These are phyloP conservation scores for Aquanectria penicillioides DNA, from an alignment of 2,329 filamentous ascomycete genomes.

Conservation along the genomic window DNA sequence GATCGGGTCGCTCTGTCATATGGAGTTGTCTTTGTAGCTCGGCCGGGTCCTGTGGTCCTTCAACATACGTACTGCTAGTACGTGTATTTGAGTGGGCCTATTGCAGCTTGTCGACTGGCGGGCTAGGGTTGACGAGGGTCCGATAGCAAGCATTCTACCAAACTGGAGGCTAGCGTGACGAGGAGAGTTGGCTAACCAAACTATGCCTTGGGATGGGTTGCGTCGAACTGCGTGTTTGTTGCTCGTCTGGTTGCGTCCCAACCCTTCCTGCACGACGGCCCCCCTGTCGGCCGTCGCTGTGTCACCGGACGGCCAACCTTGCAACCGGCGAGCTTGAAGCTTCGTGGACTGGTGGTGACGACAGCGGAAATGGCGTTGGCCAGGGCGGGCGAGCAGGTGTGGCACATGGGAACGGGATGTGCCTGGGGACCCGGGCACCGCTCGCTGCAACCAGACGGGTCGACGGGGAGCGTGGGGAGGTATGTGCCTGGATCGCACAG, in stretches of 20 bases:
- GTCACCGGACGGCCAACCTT: background rate
- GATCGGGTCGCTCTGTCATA: slow-evolving; percentile 23
- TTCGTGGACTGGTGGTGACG: slow-evolving; percentile 33
- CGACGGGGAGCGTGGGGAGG: slow-evolving; percentile 23
- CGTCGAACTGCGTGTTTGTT: background rate
- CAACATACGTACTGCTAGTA: slow-evolving; percentile 5
- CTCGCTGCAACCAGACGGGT: slow-evolving; percentile 27
- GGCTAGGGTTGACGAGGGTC: slow-evolving; percentile 16
- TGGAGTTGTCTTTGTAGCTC: slow-evolving; percentile 27
- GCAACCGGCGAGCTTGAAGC: slow-evolving; percentile 4
- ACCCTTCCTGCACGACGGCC: slow-evolving; percentile 3
- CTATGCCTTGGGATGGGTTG: background rate
- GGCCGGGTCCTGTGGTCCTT: slow-evolving; percentile 19
- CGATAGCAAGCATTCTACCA: slow-evolving; percentile 1
- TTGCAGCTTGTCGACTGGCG: slow-evolving; percentile 19
- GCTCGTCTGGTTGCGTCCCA: background rate
- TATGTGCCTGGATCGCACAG: slow-evolving; percentile 5
- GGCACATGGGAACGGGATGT: slow-evolving; percentile 15
- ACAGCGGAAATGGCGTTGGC: slow-evolving; percentile 35
- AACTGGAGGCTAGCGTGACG: slow-evolving; percentile 23
- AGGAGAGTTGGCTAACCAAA: slow-evolving; percentile 25
- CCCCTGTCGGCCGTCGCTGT: background rate
- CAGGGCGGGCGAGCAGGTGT: slow-evolving; percentile 33
- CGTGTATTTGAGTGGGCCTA: slow-evolving; percentile 18
- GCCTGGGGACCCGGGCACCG: slow-evolving; percentile 14